Evolutionary conservation across 2,329 filamentous ascomycete genomes (phyloP).

Genomic region (Xylaria sp.): DNA sequence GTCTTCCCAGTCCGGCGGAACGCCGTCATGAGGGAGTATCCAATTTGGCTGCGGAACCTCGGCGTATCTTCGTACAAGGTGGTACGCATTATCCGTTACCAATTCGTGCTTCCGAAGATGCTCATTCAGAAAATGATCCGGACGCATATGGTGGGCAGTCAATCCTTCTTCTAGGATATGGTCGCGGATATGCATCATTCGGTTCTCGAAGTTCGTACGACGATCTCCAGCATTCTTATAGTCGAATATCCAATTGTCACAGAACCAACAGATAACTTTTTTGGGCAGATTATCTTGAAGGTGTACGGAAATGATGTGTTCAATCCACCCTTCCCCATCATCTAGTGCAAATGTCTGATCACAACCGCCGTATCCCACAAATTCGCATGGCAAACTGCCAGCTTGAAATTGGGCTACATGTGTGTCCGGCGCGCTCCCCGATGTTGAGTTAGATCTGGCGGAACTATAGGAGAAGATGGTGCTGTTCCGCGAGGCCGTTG

Average conservation of each 20-base stretch:
- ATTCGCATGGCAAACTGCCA: slow-evolving; percentile 58
- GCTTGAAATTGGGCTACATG: background rate
- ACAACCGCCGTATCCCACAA: slow-evolving; percentile 53
- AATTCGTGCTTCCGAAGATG: slow-evolving; percentile 56
- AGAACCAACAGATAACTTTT: slow-evolving; percentile 61
- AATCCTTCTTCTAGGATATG: slow-evolving; percentile 54
- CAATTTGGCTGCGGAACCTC: slow-evolving; percentile 26
- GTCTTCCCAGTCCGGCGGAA: background rate
- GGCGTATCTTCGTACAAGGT: background rate
- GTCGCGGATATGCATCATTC: slow-evolving; percentile 61
- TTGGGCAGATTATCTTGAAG: slow-evolving; percentile 50
- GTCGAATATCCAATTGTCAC: slow-evolving; percentile 52
- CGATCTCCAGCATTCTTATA: slow-evolving; percentile 31
- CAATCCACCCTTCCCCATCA: slow-evolving; percentile 57
- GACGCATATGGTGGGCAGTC: slow-evolving; percentile 68
- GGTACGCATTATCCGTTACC: slow-evolving; percentile 30
- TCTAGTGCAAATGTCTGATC: slow-evolving; percentile 51
- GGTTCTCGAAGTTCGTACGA: slow-evolving; percentile 48
- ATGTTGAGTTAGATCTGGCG: background rate
- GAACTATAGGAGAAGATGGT: background rate
- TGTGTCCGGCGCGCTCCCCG: background rate
- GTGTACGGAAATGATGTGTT: slow-evolving; percentile 56
- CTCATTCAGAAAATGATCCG: slow-evolving; percentile 89
- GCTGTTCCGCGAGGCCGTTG: no score
- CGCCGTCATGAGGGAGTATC: background rate